phyloP scores from a whole-genome alignment of 2,329 filamentous ascomycete genomes.

The Fusarium sp. region DNA sequence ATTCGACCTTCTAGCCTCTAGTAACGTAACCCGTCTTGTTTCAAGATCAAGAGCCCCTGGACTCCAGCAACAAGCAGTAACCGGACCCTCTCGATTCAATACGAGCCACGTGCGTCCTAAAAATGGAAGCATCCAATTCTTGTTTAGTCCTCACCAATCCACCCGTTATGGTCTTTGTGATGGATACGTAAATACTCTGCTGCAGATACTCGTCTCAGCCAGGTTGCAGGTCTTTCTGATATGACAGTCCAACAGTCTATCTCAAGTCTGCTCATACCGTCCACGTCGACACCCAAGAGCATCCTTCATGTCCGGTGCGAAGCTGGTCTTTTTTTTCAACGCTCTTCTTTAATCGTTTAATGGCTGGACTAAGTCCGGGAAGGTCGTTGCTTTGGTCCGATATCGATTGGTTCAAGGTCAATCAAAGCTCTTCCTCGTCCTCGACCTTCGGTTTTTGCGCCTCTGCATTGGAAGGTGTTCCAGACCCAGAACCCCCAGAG shows the following conservation, averaged over 20 bases:
- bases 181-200: constrained; percentile 20
- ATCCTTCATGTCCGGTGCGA: constrained; percentile 11
- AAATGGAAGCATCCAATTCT: constrained; percentile 14
- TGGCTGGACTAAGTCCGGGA: constrained; percentile 2
- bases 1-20: constrained; percentile 46
- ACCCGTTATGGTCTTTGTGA: constrained; percentile 24
- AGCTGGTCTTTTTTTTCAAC: constrained; percentile 20
- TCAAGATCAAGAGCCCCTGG: constrained; percentile 26
- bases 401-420: constrained; percentile 1
- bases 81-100: constrained; percentile 28
- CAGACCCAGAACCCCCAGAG: constrained; percentile 43
- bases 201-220: constrained; percentile 20
- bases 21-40: constrained; percentile 23
- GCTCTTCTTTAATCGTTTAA: constrained; percentile 25
- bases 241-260: constrained; percentile 37
- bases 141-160: constrained; percentile 14
- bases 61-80: constrained; percentile 20
- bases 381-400: constrained; percentile 10
- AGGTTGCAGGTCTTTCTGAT: constrained; percentile 14
- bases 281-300: constrained; percentile 30
- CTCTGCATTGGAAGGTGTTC: constrained; percentile 42
- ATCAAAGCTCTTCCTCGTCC: constrained; percentile 60
- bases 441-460: constrained; percentile 49
- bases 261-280: constrained; percentile 31
- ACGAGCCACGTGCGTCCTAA: constrained; percentile 30